phyloP scores from a whole-genome alignment of 192 early-diverging fungal genomes.

The Coemansia sp. region DNA sequence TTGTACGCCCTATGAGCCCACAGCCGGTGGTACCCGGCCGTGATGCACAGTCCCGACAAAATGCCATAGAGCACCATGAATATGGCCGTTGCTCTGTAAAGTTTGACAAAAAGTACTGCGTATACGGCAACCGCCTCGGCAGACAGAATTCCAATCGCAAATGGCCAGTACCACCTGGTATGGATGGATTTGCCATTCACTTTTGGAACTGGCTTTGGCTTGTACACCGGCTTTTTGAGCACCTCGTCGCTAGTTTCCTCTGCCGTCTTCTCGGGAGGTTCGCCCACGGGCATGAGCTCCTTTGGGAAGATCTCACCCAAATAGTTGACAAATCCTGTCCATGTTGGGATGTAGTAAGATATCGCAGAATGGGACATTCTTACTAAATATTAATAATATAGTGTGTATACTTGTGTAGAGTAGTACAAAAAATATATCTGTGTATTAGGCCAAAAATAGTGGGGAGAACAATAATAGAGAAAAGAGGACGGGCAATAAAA shows the following conservation, averaged over 20 bases:
- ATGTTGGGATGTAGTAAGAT: conserved; percentile 46
- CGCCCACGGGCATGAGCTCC: conserved; percentile 45
- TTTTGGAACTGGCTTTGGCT: conserved; percentile 39
- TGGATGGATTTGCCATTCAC: conserved; percentile 32
- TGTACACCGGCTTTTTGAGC: conserved; percentile 42
- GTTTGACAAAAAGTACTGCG: conserved; percentile 72
- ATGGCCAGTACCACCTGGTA: conserved; percentile 52
- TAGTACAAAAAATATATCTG: not conserved
- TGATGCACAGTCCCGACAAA: conserved; percentile 36
- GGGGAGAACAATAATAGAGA: not conserved
- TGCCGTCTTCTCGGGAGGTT: conserved; percentile 31
- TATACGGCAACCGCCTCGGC: conserved; percentile 67
- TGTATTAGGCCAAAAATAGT: not conserved
- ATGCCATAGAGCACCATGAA: conserved; percentile 33
- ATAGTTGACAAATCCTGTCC: conserved; percentile 23
- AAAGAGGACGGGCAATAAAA: not conserved
- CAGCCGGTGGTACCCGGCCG: conserved; percentile 77
- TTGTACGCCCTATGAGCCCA: conserved; percentile 79
- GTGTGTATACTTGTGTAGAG: not conserved
- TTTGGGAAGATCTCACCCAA: conserved; percentile 40
- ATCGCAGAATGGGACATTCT: conserved; percentile 19
- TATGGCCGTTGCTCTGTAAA: conserved; percentile 57
- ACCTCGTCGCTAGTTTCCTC: conserved; percentile 15
- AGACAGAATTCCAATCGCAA: conserved; percentile 55
- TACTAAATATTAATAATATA: not conserved